Evolutionary conservation across 495 filamentous ascomycete genomes (phyloP).

Genomic region (Cercophora samala): DNA sequence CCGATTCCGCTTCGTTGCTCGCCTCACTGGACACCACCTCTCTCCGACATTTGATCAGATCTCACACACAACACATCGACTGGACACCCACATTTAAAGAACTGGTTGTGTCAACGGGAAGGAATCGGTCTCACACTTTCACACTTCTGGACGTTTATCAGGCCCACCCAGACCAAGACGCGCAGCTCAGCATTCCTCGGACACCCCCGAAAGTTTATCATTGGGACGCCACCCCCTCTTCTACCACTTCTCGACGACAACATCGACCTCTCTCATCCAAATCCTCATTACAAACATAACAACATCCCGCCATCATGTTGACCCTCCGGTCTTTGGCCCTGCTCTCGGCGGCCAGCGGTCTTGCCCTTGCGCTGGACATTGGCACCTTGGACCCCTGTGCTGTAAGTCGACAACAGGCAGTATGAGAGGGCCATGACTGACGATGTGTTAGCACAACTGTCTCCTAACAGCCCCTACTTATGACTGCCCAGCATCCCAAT

Average conservation of each 20-base stretch:
- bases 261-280: neutral
- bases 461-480: slow-evolving; percentile 13
- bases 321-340: slow-evolving; percentile 23
- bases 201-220: neutral
- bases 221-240: slow-evolving; percentile 1
- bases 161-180: neutral
- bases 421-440: slow-evolving; percentile 17
- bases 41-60: no score
- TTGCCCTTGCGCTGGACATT: slow-evolving; percentile 25
- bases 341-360: slow-evolving; percentile 19
- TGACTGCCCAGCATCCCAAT: slow-evolving; percentile 22
- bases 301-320: slow-evolving; percentile 23
- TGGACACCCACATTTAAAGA: no score
- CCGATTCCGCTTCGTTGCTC: no score
- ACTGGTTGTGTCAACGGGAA: no score
- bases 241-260: neutral
- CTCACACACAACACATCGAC: no score
- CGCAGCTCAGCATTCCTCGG: slow-evolving; percentile 2
- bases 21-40: neutral
- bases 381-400: slow-evolving; percentile 26
- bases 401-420: slow-evolving; percentile 24
- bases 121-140: neutral
- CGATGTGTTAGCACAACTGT: slow-evolving; percentile 22
- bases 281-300: neutral
- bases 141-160: neutral